These are phyloP conservation scores for Lenwebbia sp. DNA, from an alignment of 345 rosid genomes.

Conservation along the genomic window DNA sequence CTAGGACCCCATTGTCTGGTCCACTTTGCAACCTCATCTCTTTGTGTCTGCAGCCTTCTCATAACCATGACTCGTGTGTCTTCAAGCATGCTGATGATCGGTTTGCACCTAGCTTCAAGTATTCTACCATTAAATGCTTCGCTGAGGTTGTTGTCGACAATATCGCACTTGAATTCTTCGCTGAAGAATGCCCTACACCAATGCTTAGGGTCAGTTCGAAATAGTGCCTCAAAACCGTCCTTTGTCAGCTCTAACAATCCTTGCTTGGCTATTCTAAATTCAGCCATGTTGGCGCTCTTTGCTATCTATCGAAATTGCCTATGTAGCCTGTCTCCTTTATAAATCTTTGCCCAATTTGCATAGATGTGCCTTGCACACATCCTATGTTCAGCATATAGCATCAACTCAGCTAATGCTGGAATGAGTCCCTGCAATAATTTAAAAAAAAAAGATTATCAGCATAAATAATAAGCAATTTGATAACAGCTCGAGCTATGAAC, in stretches of 20 bases:
- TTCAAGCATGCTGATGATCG: background rate
- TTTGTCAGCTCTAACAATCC: background rate
- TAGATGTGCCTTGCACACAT: background rate
- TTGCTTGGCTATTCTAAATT: background rate
- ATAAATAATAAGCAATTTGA: background rate
- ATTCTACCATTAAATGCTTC: background rate
- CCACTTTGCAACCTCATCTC: background rate
- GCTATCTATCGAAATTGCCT: background rate
- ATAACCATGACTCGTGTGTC: background rate
- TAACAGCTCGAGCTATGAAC: too few relatives aligned
- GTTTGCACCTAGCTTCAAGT: background rate
- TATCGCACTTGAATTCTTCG: background rate
- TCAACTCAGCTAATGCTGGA: background rate
- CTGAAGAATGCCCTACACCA: background rate
- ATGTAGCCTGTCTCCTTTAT: background rate
- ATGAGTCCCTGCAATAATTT: too few relatives aligned
- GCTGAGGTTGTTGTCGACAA: background rate
- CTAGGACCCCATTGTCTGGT: background rate
- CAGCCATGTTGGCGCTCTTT: background rate
- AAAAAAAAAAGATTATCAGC: too few relatives aligned
- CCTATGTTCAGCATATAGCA: background rate
- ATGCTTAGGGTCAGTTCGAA: background rate
- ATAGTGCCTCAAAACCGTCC: background rate
- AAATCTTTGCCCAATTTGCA: background rate
- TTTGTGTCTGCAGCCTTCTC: background rate